phyloP scores from a whole-genome alignment of 2,329 filamentous ascomycete genomes.

The Aspergillus melleus region DNA sequence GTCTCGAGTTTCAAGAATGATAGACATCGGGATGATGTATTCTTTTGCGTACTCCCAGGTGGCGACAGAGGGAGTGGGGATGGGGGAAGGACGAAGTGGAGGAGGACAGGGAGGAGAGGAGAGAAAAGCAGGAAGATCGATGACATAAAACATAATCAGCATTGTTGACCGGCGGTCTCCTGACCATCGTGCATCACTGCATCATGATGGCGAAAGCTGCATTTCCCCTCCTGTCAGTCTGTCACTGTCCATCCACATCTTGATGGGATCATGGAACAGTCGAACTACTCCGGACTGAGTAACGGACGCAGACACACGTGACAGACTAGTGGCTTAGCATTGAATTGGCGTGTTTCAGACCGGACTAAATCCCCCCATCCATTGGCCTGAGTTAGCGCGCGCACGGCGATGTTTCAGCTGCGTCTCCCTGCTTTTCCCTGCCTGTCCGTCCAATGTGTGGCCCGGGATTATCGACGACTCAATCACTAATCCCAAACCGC shows the following conservation, averaged over 20 bases:
- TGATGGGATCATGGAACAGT: no score
- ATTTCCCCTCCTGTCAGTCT: no score
- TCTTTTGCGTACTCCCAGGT: not conserved
- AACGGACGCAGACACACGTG: not conserved
- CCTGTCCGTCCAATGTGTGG: not conserved
- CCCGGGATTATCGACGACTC: not conserved
- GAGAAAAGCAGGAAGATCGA: not conserved
- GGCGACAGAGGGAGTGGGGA: not conserved
- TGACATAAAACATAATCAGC: not conserved
- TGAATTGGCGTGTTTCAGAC: constrained; percentile 32
- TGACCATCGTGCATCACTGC: no score
- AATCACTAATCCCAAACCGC: not conserved
- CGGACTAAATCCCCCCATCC: constrained; percentile 14
- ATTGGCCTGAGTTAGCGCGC: constrained; percentile 18
- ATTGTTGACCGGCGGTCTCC: no score
- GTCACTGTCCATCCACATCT: no score
- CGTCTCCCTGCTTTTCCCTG: not conserved
- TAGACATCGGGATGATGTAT: not conserved
- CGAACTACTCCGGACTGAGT: no score
- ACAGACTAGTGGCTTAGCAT: constrained; percentile 23
- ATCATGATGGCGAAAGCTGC: no score
- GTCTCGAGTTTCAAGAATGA: not conserved
- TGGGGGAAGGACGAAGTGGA: not conserved
- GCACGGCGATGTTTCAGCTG: constrained; percentile 28
- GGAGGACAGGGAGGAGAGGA: not conserved